These are phyloP conservation scores for Tolypocladium tropicale DNA, from an alignment of 2,329 filamentous ascomycete genomes.

Conservation along the genomic window DNA sequence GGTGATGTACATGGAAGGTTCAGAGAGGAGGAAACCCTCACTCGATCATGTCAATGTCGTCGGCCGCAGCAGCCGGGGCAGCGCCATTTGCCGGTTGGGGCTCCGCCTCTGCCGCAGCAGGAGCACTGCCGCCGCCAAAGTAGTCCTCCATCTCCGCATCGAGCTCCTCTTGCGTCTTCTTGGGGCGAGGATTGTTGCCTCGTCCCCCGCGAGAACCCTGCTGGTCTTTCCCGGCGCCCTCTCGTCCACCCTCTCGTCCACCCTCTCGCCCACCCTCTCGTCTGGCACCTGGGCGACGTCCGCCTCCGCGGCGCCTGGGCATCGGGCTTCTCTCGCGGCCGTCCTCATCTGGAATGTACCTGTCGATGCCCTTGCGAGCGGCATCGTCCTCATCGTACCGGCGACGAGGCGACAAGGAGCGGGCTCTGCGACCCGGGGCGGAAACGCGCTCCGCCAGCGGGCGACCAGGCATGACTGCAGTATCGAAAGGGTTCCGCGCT, in stretches of 20 bases:
- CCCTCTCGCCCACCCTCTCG: conserved; percentile 22
- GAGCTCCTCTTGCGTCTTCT: conserved; percentile 84
- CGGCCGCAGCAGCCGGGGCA: conserved; percentile 20
- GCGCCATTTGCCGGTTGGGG: conserved; percentile 14
- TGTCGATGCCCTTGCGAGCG: conserved; percentile 60
- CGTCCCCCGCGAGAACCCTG: conserved; percentile 27
- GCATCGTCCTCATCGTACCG: conserved; percentile 44
- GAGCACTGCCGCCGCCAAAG: conserved; percentile 46
- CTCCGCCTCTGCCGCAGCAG: conserved; percentile 15
- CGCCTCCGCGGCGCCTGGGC: conserved; percentile 39
- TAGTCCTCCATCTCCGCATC: conserved; percentile 98
- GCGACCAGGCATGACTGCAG: conserved; percentile 42
- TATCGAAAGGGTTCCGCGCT: conserved; percentile 46
- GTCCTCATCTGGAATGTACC: conserved; percentile 59
- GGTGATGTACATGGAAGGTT: neutral
- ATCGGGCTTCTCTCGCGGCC: conserved; percentile 50
- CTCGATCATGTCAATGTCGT: conserved; percentile 65
- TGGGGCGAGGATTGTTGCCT: conserved; percentile 46
- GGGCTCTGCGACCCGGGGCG: conserved; percentile 42
- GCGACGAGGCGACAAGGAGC: conserved; percentile 47
- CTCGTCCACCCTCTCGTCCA: conserved; percentile 7
- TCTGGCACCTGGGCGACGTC: conserved; percentile 39
- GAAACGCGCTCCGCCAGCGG: conserved; percentile 53
- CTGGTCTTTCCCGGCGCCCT: conserved; percentile 20
- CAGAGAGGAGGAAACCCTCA: conserved; percentile 19